Evolutionary conservation across 2,329 filamentous ascomycete species (phyloP).

Genomic region (Alternaria hordeiaustralica): DNA sequence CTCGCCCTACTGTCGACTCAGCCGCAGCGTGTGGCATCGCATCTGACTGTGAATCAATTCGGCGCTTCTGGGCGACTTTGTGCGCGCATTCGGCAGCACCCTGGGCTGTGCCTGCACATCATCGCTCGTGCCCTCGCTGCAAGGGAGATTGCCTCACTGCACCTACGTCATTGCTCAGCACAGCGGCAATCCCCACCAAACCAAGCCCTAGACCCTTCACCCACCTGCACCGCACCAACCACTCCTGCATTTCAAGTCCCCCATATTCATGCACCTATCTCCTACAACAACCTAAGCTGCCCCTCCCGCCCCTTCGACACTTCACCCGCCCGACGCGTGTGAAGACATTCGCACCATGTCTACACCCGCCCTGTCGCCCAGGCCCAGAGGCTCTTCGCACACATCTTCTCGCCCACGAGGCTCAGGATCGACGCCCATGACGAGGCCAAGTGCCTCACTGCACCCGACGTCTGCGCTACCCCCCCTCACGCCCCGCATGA

Average conservation of each 20-base stretch:
- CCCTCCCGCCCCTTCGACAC: conserved; percentile 17
- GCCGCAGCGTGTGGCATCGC: conserved; percentile 1
- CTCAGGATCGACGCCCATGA: conserved; percentile 37
- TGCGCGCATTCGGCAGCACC: not conserved
- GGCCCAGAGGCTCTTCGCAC: conserved; percentile 39
- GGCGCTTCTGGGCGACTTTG: not conserved
- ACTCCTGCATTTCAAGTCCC: conserved; percentile 10
- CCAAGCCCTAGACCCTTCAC: conserved; percentile 4
- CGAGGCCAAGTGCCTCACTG: conserved; percentile 35
- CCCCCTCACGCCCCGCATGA: conserved; percentile 41
- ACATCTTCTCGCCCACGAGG: conserved; percentile 31
- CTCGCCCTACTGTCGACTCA: not conserved
- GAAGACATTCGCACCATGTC: conserved; percentile 34
- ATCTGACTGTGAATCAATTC: not conserved
- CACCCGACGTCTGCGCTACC: conserved; percentile 31
- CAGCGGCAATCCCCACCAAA: conserved; percentile 15
- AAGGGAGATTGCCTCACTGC: conserved; percentile 5
- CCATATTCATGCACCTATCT: conserved; percentile 33
- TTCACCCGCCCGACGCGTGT: conserved; percentile 13
- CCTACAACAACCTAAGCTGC: conserved; percentile 18
- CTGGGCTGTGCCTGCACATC: conserved; percentile 12
- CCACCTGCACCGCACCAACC: conserved; percentile 5
- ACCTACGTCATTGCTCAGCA: conserved; percentile 13
- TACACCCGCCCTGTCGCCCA: conserved; percentile 43
- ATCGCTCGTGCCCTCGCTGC: not conserved